Conservation (phyloP, 2,329 filamentous ascomycete species). For the Colletotrichum cereale region DNA sequence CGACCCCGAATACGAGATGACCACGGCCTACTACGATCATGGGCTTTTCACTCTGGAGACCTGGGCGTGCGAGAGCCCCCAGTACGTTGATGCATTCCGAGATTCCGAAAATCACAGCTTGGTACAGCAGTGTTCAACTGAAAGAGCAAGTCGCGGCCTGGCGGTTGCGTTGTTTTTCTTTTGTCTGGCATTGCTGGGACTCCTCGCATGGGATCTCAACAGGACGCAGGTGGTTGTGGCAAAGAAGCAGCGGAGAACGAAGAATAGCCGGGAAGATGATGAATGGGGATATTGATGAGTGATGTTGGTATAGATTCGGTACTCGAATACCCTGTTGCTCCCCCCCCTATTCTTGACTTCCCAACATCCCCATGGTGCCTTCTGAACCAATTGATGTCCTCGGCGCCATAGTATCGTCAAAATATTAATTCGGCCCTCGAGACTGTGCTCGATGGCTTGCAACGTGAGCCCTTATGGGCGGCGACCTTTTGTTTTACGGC, state of each 20-base stretch:
- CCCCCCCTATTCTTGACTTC: too few species aligned
- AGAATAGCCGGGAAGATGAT: neutral
- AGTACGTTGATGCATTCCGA: neutral
- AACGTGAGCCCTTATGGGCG: too few species aligned
- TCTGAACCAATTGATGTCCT: too few species aligned
- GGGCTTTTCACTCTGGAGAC: neutral
- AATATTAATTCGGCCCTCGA: too few species aligned
- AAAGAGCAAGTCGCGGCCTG: neutral
- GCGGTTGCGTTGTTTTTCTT: neutral
- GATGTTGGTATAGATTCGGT: too few species aligned
- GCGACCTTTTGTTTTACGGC: too few species aligned
- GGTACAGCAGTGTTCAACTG: neutral
- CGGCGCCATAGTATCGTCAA: too few species aligned
- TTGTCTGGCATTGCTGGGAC: neutral
- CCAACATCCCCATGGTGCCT: too few species aligned
- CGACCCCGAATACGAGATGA: neutral
- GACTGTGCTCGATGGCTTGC: too few species aligned
- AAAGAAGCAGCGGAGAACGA: neutral
- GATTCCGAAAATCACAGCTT: neutral
- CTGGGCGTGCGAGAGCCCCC: neutral
- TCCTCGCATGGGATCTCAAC: neutral
- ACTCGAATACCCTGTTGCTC: too few species aligned
- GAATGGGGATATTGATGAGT: neutral
- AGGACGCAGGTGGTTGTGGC: neutral
- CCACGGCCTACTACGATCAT: neutral